Percentiles rank a stretch among this genome's conserved stretches.
phyloP scores from a whole-genome alignment of 2,329 filamentous ascomycete genomes.

The Pseudogymnoascus sp. region DNA sequence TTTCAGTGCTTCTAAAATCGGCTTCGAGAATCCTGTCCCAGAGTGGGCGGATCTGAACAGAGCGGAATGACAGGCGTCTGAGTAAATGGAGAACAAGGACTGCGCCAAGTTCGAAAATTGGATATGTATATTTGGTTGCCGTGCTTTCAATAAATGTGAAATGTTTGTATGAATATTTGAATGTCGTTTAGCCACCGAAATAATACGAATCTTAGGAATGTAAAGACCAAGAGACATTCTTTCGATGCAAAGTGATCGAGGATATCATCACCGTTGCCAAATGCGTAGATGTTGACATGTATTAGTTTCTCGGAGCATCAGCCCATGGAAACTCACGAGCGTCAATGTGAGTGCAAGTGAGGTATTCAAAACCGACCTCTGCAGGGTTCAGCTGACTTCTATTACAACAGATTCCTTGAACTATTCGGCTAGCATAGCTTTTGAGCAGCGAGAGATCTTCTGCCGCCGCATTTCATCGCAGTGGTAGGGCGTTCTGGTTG shows the following conservation, averaged over 20 bases:
- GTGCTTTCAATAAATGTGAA: not conserved
- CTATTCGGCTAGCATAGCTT: slow-evolving; percentile 14
- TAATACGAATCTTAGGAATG: not conserved
- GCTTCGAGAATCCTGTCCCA: not conserved
- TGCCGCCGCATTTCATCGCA: too few relatives aligned
- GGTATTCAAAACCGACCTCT: slow-evolving; percentile 16
- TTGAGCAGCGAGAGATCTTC: slow-evolving; percentile 20
- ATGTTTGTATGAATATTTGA: not conserved
- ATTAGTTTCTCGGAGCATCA: not conserved
- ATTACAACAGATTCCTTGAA: slow-evolving; percentile 16
- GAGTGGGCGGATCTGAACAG: not conserved
- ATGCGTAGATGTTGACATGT: not conserved
- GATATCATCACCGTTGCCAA: too few relatives aligned
- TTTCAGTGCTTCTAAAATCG: not conserved
- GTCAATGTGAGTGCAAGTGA: slow-evolving; percentile 20
- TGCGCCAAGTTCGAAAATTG: not conserved
- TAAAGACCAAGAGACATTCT: not conserved
- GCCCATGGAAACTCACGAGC: slow-evolving; percentile 20
- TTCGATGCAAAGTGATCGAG: too few relatives aligned
- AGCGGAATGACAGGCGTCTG: not conserved
- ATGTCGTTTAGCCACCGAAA: not conserved
- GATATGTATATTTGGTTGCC: not conserved
- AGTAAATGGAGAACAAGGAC: not conserved
- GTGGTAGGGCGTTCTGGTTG: too few relatives aligned
- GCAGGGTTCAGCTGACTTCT: slow-evolving; percentile 18